Conservation (phyloP, 768 basidiomycete genomes). For the Hygrocybe coccinea region DNA sequence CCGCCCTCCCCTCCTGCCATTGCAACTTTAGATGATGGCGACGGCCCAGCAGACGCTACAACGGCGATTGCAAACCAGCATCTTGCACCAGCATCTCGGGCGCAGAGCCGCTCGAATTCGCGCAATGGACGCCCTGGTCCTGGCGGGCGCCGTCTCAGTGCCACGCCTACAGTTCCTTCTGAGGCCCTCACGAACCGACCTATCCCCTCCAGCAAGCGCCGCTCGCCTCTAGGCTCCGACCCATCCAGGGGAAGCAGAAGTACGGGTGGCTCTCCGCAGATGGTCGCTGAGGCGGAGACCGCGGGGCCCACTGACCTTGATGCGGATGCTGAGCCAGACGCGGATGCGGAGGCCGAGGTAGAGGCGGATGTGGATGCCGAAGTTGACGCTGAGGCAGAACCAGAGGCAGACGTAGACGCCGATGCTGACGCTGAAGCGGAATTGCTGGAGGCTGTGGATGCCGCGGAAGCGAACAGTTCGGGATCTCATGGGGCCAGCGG, state of each 20-base stretch:
- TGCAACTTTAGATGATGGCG: conserved; percentile 4
- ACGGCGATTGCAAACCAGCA: not conserved
- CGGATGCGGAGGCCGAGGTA: conserved; percentile 5
- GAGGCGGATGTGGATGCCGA: conserved; percentile 22
- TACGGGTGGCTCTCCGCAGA: not conserved
- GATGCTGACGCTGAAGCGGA: conserved; percentile 42
- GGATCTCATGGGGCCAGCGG: conserved; percentile 23
- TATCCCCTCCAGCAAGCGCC: not conserved
- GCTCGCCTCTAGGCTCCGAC: conserved; percentile 15
- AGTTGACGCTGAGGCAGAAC: conserved; percentile 18
- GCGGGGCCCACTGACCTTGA: conserved; percentile 19
- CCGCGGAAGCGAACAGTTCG: conserved; percentile 41
- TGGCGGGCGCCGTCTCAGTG: not conserved
- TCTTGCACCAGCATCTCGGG: conserved; percentile 1
- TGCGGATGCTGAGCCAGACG: conserved; percentile 23
- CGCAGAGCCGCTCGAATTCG: conserved; percentile 21
- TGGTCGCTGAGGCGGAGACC: conserved; percentile 4
- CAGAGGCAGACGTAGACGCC: conserved; percentile 33
- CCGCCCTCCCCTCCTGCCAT: conserved; percentile 17
- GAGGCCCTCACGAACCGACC: conserved; percentile 1
- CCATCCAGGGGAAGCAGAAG: conserved; percentile 1
- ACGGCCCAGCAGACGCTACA: not conserved
- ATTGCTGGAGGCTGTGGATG: conserved; percentile 48
- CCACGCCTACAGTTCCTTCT: not conserved
- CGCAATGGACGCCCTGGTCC: conserved; percentile 13